A percentile compares a stretch with the other conserved stretches of the same genome.
These are phyloP conservation scores for Nemania serpens DNA, from an alignment of 2,329 filamentous ascomycete genomes.

Conservation along the genomic window DNA sequence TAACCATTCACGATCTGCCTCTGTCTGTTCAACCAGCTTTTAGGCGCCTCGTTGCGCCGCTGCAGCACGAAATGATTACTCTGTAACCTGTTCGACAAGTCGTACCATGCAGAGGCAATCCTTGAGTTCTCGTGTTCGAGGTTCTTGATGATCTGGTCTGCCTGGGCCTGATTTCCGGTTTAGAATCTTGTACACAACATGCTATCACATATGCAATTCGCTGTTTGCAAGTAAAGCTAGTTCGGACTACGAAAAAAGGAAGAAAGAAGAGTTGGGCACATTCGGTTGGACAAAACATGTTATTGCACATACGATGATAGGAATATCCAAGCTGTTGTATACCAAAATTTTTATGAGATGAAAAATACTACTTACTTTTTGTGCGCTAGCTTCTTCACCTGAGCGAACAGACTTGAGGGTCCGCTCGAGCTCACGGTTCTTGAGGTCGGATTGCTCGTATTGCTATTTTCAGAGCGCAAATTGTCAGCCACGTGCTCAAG, in stretches of 20 bases:
- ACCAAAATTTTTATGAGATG: slow-evolving; percentile 12
- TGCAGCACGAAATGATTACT: slow-evolving; percentile 83
- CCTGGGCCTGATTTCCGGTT: slow-evolving; percentile 48
- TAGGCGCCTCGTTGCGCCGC: slow-evolving; percentile 72
- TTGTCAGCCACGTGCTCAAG: slow-evolving; percentile 30
- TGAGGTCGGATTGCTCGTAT: slow-evolving; percentile 62
- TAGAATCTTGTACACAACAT: slow-evolving; percentile 13
- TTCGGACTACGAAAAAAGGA: background rate
- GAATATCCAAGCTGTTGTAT: slow-evolving; percentile 3
- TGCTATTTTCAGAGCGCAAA: slow-evolving; percentile 48
- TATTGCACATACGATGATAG: background rate
- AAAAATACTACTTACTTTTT: slow-evolving; percentile 54
- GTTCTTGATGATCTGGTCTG: slow-evolving; percentile 65
- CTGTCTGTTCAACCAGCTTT: slow-evolving; percentile 86
- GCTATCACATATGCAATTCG: background rate
- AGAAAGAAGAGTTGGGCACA: background rate
- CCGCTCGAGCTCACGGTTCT: slow-evolving; percentile 60
- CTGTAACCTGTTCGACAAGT: slow-evolving; percentile 76
- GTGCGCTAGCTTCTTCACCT: slow-evolving; percentile 53
- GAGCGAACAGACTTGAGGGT: slow-evolving; percentile 58
- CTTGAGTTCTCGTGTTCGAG: slow-evolving; percentile 78
- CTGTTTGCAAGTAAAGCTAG: background rate
- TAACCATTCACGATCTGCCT: slow-evolving; percentile 69
- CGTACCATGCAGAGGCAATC: slow-evolving; percentile 85
- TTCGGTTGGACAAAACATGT: background rate